These are phyloP conservation scores for Secale cereale DNA, from an alignment of 176 grass and related monocot genomes.

Conservation along the genomic window DNA sequence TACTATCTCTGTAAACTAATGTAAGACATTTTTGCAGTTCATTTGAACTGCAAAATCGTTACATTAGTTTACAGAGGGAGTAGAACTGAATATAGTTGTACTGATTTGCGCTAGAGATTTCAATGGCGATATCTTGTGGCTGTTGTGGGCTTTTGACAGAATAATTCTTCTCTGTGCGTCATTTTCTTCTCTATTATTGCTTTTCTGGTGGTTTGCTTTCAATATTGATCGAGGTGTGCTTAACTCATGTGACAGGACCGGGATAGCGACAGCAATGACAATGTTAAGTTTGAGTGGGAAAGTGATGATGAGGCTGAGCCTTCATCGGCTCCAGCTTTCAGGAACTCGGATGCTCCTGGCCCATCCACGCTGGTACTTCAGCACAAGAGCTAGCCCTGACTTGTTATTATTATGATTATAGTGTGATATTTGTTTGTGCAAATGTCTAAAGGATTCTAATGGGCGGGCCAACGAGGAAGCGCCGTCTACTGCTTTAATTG, in stretches of 20 bases:
- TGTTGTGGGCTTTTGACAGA: not conserved
- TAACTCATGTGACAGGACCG: constrained; percentile 35
- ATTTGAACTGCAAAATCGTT: too few relatives aligned
- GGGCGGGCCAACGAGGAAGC: constrained; percentile 4
- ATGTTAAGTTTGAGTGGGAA: constrained; percentile 29
- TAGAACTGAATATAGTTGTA: not conserved
- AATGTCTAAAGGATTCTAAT: constrained; percentile 33
- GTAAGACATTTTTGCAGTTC: too few relatives aligned
- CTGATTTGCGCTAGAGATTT: not conserved
- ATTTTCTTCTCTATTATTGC: not conserved
- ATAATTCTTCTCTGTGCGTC: not conserved
- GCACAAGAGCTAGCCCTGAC: not conserved
- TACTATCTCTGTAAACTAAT: not conserved
- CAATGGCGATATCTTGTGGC: not conserved
- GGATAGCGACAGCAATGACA: constrained; percentile 36
- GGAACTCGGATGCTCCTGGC: constrained; percentile 20
- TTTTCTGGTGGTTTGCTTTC: not conserved
- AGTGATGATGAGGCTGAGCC: constrained; percentile 18
- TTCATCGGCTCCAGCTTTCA: not conserved
- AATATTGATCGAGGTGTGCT: not conserved
- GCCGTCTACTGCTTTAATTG: constrained; percentile 23
- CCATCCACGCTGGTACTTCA: not conserved
- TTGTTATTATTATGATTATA: constrained; percentile 15
- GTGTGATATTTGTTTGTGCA: constrained; percentile 24
- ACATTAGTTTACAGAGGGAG: too few relatives aligned